Evolutionary conservation across 75 land plant genomes (phyloP).

Genomic region (Sequoia sempervirens): DNA sequence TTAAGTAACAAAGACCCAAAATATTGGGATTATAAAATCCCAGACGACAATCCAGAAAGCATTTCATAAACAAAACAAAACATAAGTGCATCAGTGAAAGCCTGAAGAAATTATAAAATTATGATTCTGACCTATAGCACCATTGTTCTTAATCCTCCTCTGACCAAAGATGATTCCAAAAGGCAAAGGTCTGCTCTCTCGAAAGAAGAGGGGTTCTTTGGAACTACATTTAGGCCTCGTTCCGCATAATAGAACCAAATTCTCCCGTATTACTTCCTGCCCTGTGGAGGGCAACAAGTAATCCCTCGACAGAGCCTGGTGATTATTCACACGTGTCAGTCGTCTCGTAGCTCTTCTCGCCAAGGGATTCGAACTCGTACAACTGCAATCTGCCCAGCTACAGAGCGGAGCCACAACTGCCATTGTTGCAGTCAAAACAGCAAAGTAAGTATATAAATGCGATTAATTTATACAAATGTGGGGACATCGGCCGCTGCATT

Average conservation of each 20-base stretch:
- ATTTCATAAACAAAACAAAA: too few species aligned
- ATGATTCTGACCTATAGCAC: neutral
- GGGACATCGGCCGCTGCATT: neutral
- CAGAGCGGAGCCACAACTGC: conserved; percentile 48
- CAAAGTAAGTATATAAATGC: too few species aligned
- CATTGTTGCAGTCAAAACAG: neutral
- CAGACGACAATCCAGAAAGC: too few species aligned
- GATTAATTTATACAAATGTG: neutral
- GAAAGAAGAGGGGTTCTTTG: conserved; percentile 16
- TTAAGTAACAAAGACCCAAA: too few species aligned
- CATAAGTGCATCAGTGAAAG: neutral
- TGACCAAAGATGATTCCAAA: conserved; percentile 1
- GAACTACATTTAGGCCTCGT: conserved; percentile 36
- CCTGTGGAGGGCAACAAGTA: neutral
- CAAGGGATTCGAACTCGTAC: neutral
- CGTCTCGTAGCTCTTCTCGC: conserved; percentile 15
- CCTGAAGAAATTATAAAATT: neutral
- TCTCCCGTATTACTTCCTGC: neutral
- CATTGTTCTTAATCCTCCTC: neutral
- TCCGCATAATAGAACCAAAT: conserved; percentile 27
- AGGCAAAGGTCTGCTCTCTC: conserved; percentile 15
- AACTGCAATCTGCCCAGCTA: conserved; percentile 35
- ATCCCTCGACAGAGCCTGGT: neutral
- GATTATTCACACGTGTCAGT: neutral
- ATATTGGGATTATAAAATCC: too few species aligned